These are phyloP conservation scores for Plasmodium vivax DNA, from an alignment of 169 alveolate species.

Conservation along the genomic window DNA sequence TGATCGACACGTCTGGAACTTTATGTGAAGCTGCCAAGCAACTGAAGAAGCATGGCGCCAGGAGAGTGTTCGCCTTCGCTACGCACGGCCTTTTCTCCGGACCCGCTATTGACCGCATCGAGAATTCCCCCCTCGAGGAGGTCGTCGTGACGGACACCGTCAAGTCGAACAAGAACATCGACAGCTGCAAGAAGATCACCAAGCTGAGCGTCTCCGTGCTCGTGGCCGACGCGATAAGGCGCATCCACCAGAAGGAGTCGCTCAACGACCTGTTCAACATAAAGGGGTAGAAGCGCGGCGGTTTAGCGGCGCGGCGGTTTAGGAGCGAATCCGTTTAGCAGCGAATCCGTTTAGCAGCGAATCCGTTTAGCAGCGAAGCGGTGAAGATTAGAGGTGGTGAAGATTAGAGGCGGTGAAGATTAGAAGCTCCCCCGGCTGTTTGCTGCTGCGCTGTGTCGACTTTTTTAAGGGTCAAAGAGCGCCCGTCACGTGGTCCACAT, in stretches of 20 bases:
- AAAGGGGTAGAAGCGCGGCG: slow-evolving; percentile 5
- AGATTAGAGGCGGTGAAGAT: no score
- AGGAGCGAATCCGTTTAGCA: no score
- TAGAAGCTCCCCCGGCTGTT: not conserved
- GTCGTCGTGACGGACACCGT: slow-evolving; percentile 94
- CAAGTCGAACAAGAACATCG: slow-evolving; percentile 77
- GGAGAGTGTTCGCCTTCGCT: slow-evolving; percentile 95
- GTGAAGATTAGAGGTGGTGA: no score
- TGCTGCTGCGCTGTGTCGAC: not conserved
- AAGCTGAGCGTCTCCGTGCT: slow-evolving; percentile 82
- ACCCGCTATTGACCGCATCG: slow-evolving; percentile 91
- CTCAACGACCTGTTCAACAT: slow-evolving; percentile 80
- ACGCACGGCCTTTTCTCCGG: slow-evolving; percentile 96
- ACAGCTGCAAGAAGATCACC: slow-evolving; percentile 81
- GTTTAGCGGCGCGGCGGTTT: no score
- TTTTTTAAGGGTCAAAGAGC: not conserved
- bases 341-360: no score
- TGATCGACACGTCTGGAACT: slow-evolving; percentile 99
- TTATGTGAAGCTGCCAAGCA: slow-evolving; percentile 95
- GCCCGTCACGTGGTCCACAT: not conserved
- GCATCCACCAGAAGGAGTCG: slow-evolving; percentile 90
- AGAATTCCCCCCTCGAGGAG: slow-evolving; percentile 88
- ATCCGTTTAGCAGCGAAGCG: no score
- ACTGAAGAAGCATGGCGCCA: slow-evolving; percentile 93
- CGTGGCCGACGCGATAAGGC: slow-evolving; percentile 91